phyloP scores from a whole-genome alignment of 2,329 filamentous ascomycete genomes.

The Amylocarpus encephaloides region DNA sequence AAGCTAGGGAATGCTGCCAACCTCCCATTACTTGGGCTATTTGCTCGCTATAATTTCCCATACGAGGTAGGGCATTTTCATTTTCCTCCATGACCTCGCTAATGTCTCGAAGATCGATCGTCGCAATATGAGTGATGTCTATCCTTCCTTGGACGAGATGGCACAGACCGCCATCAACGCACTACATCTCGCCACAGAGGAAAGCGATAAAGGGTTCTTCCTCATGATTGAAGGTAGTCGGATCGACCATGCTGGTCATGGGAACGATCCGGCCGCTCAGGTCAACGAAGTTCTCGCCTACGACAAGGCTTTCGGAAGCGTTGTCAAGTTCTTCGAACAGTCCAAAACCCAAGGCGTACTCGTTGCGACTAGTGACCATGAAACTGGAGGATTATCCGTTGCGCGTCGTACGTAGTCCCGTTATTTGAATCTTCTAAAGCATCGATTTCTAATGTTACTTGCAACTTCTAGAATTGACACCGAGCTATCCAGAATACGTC shows the following conservation, averaged over 20 bases:
- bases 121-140: constrained; percentile 67
- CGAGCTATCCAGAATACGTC: constrained; percentile 58
- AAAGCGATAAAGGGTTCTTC: constrained; percentile 91
- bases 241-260: constrained; percentile 91
- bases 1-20: constrained; percentile 58
- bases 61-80: constrained; percentile 55
- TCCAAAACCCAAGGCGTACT: constrained; percentile 71
- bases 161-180: constrained; percentile 72
- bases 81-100: neutral
- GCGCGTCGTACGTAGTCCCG: constrained; percentile 58
- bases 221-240: constrained; percentile 96
- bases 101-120: constrained; percentile 56
- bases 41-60: constrained; percentile 76
- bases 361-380: constrained; percentile 89
- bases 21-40: constrained; percentile 81
- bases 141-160: constrained; percentile 91
- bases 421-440: neutral
- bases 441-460: neutral
- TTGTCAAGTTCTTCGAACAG: constrained; percentile 76
- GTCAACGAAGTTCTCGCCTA: constrained; percentile 94
- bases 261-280: constrained; percentile 76
- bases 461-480: constrained; percentile 43
- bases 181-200: constrained; percentile 71
- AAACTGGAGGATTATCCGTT: constrained; percentile 82
- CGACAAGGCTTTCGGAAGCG: constrained; percentile 75